Evolutionary conservation across 1,139 yeast species (phyloP).

Genomic region (Yamadazyma atlantica): DNA sequence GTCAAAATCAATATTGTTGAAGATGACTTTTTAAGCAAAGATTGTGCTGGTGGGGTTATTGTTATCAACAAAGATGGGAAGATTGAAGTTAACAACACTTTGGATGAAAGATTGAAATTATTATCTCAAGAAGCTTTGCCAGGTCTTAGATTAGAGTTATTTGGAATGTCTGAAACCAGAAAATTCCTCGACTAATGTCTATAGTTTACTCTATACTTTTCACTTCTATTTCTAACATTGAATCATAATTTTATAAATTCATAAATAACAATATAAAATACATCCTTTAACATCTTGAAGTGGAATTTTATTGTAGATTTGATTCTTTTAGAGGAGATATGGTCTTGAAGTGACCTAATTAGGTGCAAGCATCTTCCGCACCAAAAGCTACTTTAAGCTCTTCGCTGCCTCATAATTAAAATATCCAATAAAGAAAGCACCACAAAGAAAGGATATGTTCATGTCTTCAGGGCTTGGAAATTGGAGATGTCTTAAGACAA

Average conservation of each 20-base stretch:
- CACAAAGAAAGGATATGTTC: no score
- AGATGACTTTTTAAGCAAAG: conserved; percentile 53
- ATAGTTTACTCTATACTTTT: background rate
- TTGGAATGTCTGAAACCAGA: conserved; percentile 85
- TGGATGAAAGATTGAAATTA: conserved; percentile 87
- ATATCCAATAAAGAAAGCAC: no score
- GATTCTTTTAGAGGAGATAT: no score
- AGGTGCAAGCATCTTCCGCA: no score
- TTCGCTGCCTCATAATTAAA: no score
- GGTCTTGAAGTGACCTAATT: no score
- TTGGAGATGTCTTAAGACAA: no score
- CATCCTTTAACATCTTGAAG: no score
- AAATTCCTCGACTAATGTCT: conserved; percentile 74
- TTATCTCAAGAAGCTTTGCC: conserved; percentile 87
- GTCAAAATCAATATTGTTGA: conserved; percentile 58
- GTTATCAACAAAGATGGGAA: conserved; percentile 71
- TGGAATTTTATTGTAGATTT: no score
- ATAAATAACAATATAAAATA: no score
- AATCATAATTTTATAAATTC: background rate
- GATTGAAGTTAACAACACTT: conserved; percentile 87
- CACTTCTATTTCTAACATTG: background rate
- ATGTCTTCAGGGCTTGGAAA: no score
- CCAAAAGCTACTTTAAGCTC: no score
- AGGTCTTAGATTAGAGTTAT: conserved; percentile 84
- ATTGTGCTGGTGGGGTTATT: conserved; percentile 82